These are phyloP conservation scores for Pythium dissotocum DNA, from an alignment of 352 stramenopile genomes.

Conservation along the genomic window DNA sequence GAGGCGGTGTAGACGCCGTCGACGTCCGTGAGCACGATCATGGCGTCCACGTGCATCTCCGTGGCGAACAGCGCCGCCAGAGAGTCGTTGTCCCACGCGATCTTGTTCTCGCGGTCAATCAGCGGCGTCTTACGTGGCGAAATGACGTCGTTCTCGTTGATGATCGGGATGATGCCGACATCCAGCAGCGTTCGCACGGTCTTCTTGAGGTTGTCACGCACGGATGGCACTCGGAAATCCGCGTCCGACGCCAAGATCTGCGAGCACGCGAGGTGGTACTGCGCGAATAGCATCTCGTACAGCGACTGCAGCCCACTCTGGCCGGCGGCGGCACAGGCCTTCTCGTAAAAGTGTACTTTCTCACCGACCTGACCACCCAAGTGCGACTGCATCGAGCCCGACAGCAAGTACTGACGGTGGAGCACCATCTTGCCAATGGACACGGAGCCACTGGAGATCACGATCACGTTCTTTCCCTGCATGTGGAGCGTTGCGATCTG, in stretches of 20 bases:
- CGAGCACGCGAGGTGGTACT: conserved; percentile 83
- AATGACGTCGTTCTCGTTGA: conserved; percentile 89
- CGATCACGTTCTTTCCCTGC: conserved; percentile 79
- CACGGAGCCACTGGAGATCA: conserved; percentile 82
- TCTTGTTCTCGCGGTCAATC: conserved; percentile 48
- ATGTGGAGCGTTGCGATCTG: conserved; percentile 82
- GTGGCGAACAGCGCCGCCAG: conserved; percentile 75
- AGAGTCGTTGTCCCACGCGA: conserved; percentile 88
- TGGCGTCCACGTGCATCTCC: conserved; percentile 70
- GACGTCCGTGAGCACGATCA: conserved; percentile 80
- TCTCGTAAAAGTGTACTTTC: conserved; percentile 69
- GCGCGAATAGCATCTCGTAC: conserved; percentile 85
- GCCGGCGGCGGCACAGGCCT: conserved; percentile 63
- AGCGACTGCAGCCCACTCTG: conserved; percentile 83
- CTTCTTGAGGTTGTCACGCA: conserved; percentile 66
- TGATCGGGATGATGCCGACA: conserved; percentile 83
- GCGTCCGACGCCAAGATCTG: conserved; percentile 80
- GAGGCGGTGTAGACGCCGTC: conserved; percentile 54
- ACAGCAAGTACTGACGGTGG: conserved; percentile 80
- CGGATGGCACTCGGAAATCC: conserved; percentile 65
- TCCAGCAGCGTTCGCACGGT: conserved; percentile 69
- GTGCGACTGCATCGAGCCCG: conserved; percentile 81
- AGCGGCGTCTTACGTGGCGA: conserved; percentile 64
- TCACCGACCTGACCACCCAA: conserved; percentile 61
- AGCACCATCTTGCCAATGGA: conserved; percentile 82